Base-by-base conservation (phyloP, 768 basidiomycete genomes). In the Phaffia australis region DNA sequence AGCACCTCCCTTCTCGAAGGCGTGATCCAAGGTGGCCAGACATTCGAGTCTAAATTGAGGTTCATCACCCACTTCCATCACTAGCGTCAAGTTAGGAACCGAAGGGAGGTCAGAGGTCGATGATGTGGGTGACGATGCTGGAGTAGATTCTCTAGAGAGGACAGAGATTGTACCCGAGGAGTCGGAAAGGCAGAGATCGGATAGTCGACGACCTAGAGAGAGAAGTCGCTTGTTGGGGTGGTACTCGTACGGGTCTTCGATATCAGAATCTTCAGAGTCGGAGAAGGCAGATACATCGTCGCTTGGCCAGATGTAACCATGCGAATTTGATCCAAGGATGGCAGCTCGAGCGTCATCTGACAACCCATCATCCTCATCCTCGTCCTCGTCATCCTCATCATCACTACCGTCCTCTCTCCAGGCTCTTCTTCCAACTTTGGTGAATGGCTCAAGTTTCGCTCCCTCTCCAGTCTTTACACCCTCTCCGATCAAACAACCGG, bases 1-100 rank as follows among this genome's bases (percentile, higher is more conserved):
- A 15, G 85, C 86, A 78, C 95, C 92, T 2, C 83, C 86, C 77
- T 99, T 94, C 11, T 85, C 81, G 75, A 94, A 93, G 29, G 93
- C 93, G 68, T 94, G 86, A 64, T 89, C 88, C 59, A 99, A 82
- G 23, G 90, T 91, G 69, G 86, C 85, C n/a, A 78, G 58, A 32
- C 74, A 75, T 71, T 77, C 76, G 15, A 56, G 60, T 54, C 71
- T 69, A 70, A 77, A 78, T 1, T 73, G 73, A 11, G 72, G 69
- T 15, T 73, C 69, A 5, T 73, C 71, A 42, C 73, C 71, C 25
- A 70, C 68, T 42, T 72, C 70, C 55, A 74, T 65, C 9, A 69
- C 65, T 23, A 73, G 61, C 3, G 68, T 63, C 30, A 74, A 69
- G 0, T 72, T 48, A 16, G 55, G 66, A n/a, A 32, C 46, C 21